Evolutionary conservation across 345 rosid species (phyloP), one percentile per base, ranked within the genome.

Genomic region (Jatropha curcas): DNA sequence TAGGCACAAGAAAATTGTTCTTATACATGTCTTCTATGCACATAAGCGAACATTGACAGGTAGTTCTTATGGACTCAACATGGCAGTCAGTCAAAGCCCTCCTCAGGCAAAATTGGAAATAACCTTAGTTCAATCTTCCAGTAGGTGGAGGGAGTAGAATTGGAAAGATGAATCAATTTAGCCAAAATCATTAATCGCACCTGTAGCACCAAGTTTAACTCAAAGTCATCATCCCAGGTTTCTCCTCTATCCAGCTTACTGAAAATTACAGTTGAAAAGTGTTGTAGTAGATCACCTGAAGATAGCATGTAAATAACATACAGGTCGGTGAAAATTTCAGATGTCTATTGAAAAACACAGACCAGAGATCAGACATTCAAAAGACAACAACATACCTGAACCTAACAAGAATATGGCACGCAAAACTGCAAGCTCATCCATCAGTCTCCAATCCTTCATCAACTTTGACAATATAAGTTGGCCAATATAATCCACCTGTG

Each of bases 321-420:
- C 51, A 68, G 43, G 28, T 72, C 62, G 76, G 70, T 45, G 61
- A 52, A 78, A 28, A 72, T 5, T 50, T 39, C 24, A 74, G 52
- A 83, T 50, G 17, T 7, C 24, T 16, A 41, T 17, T 48, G 41
- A 53, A 22, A 35, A 60, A 34, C 57, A 43, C 8, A 60, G 17
- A 79, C 65, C 48, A 56, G 50, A 70, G 56, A 37, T 51, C 71
- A 58, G 67, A 51, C 70, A n/a, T 46, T 72, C 65, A 76, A 48
- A 50, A 74, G 57, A 70, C 77, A 41, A 53, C n/a, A 66, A 56
- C n/a, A 35, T 77, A 92, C 98, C 99, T 80, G 99, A 95, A 59
- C 99, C 99, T 86, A 95, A 80, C 87, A 95, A 84, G 90, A 87
- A 95, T 67, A 95, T 92, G 75, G 93, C 96, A 76, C 98, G 98